phyloP scores from a whole-genome alignment of 768 basidiomycete species.

The Agaricus subrufescens region DNA sequence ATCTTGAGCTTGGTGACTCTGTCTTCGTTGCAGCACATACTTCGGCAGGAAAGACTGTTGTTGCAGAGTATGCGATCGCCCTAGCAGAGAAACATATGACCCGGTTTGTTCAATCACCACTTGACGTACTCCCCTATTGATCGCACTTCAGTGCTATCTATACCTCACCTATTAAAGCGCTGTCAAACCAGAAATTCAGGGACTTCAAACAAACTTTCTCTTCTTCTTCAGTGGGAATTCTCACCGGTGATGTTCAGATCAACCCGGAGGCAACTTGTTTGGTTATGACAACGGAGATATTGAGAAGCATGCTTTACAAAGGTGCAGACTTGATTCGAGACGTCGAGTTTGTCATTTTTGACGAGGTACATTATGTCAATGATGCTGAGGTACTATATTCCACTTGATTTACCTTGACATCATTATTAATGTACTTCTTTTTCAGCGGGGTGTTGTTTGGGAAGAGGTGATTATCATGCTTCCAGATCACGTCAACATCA shows the following conservation, averaged over 20 bases:
- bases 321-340: constrained; percentile 98
- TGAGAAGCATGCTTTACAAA: constrained; percentile 98
- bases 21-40: constrained; percentile 99
- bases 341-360: constrained; percentile 99
- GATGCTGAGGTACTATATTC: constrained; percentile 78
- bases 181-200: constrained; percentile 98
- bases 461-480: constrained; percentile 99
- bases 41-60: constrained; percentile 98
- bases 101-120: constrained; percentile 45
- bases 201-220: constrained; percentile 98
- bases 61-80: constrained; percentile 98
- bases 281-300: constrained; percentile 97
- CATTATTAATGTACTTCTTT: constrained; percentile 5
- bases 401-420: neutral
- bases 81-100: constrained; percentile 98
- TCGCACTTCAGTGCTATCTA: constrained; percentile 78
- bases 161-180: constrained; percentile 96
- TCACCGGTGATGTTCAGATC: constrained; percentile 99
- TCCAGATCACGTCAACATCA: constrained; percentile 97
- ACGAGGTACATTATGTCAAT: constrained; percentile 99
- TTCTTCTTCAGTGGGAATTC: constrained; percentile 85
- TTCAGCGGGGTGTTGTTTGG: constrained; percentile 96
- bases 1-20: constrained; percentile 94
- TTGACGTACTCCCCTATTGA: constrained; percentile 4
- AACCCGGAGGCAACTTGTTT: constrained; percentile 97